phyloP scores from a whole-genome alignment of 441 rosid species.

The Croton setiger region DNA sequence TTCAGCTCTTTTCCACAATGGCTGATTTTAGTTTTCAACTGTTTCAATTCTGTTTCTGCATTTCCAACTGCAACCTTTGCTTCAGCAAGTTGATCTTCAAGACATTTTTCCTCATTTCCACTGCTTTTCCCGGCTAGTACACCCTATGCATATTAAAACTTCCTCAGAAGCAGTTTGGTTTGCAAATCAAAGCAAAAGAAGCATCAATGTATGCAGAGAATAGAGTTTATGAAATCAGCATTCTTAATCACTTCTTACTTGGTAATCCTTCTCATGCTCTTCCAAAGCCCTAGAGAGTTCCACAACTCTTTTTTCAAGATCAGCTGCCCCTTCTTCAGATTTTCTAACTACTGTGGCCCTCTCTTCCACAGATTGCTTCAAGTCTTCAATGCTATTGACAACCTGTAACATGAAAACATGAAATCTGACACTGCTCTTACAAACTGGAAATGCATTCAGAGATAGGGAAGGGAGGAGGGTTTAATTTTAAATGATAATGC shows the following conservation, averaged over 20 bases:
- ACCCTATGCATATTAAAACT: slow-evolving; percentile 47
- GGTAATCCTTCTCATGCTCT: slow-evolving; percentile 82
- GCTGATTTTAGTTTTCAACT: slow-evolving; percentile 76
- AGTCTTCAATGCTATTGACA: slow-evolving; percentile 65
- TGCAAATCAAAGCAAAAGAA: slow-evolving; percentile 15
- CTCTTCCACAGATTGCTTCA: slow-evolving; percentile 71
- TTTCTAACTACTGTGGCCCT: slow-evolving; percentile 64
- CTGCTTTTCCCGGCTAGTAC: slow-evolving; percentile 94
- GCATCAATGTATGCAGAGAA: neutral
- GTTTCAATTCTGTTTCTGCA: slow-evolving; percentile 84
- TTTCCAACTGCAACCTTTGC: slow-evolving; percentile 90
- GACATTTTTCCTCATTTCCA: slow-evolving; percentile 94
- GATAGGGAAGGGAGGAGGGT: neutral
- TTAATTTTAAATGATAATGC: neutral
- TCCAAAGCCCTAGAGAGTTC: slow-evolving; percentile 74
- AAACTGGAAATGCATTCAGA: slow-evolving; percentile 1
- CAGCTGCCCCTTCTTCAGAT: slow-evolving; percentile 85
- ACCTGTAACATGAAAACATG: slow-evolving; percentile 41
- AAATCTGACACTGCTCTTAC: slow-evolving; percentile 9
- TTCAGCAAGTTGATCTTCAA: slow-evolving; percentile 93
- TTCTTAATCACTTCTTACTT: slow-evolving; percentile 40
- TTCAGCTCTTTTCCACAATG: slow-evolving; percentile 84
- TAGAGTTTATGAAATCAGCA: slow-evolving; percentile 2
- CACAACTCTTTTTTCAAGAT: slow-evolving; percentile 58
- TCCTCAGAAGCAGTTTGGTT: slow-evolving; percentile 20